These are phyloP conservation scores for Rhodocollybia butyracea DNA, from an alignment of 768 basidiomycete species.

Conservation along the genomic window DNA sequence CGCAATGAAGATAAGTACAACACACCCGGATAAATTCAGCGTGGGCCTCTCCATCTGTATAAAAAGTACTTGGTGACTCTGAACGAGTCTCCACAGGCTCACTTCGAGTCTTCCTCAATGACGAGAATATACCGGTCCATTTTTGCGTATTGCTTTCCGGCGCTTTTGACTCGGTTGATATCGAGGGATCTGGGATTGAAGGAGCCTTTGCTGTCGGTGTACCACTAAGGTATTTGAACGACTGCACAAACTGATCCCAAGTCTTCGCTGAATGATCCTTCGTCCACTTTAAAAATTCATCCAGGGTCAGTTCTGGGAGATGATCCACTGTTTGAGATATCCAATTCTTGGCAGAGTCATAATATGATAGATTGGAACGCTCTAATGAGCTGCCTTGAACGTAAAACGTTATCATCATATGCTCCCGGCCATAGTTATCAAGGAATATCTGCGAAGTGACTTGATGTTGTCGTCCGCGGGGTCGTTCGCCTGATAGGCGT, in stretches of 20 bases:
- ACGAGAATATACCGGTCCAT: constrained; percentile 60
- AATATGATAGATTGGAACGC: constrained; percentile 32
- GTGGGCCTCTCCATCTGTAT: constrained; percentile 79
- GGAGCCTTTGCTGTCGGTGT: constrained; percentile 41
- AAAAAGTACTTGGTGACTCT: constrained; percentile 39
- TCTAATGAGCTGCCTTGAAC: constrained; percentile 50
- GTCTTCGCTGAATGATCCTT: constrained; percentile 37
- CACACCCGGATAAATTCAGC: constrained; percentile 70
- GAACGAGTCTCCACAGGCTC: constrained; percentile 22
- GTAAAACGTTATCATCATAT: constrained; percentile 83
- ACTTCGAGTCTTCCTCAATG: constrained; percentile 43
- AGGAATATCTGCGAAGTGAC: constrained; percentile 75
- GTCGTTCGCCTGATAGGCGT: constrained; percentile 69
- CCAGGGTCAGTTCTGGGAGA: constrained; percentile 51
- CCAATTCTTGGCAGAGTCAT: constrained; percentile 43
- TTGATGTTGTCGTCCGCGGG: constrained; percentile 80
- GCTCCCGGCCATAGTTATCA: constrained; percentile 73
- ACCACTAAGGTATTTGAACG: constrained; percentile 76
- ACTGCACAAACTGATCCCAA: constrained; percentile 48
- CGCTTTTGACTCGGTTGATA: constrained; percentile 19
- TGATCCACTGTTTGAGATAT: constrained; percentile 32
- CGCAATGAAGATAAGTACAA: constrained; percentile 6
- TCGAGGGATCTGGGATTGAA: constrained; percentile 26
- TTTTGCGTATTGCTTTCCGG: constrained; percentile 24
- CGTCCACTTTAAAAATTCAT: constrained; percentile 48